Percentiles rank a stretch among this genome's conserved stretches.
phyloP scores from a whole-genome alignment of 2,329 filamentous ascomycete genomes.

The Cryphonectria carpinicola region DNA sequence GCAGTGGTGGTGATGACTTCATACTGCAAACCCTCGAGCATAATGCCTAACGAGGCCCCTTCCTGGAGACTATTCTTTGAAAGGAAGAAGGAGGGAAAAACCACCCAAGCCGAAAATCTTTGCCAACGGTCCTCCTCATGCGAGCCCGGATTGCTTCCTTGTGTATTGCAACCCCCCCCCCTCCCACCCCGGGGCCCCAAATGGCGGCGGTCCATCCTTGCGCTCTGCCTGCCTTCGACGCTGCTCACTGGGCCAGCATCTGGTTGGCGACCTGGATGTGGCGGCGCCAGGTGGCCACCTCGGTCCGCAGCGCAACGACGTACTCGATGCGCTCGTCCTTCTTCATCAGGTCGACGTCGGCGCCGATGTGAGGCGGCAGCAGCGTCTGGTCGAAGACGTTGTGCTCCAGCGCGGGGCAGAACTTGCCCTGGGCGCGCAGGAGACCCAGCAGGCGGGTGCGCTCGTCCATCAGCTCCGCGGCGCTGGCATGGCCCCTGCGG shows the following conservation, averaged over 20 bases:
- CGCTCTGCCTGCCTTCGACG: background rate
- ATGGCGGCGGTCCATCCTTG: background rate
- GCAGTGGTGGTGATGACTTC: too few relatives aligned
- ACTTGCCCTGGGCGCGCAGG: background rate
- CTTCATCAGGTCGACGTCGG: background rate
- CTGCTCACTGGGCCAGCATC: background rate
- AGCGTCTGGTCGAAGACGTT: background rate
- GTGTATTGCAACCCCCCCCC: too few relatives aligned
- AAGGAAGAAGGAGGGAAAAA: too few relatives aligned
- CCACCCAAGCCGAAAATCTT: too few relatives aligned
- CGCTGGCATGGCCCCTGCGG: background rate
- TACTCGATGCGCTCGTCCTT: background rate
- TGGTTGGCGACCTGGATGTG: background rate
- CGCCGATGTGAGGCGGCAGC: background rate
- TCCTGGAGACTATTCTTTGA: too few relatives aligned
- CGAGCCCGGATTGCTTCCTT: too few relatives aligned
- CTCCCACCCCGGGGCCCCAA: too few relatives aligned
- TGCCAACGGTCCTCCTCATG: too few relatives aligned
- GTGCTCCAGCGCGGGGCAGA: background rate
- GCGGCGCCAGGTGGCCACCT: background rate
- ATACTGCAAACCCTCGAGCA: too few relatives aligned
- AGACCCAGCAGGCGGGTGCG: background rate
- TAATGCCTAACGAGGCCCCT: too few relatives aligned
- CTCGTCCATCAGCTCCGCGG: background rate
- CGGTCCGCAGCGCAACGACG: background rate